Evolutionary conservation across 441 rosid genomes (phyloP), one percentile per base, ranked within the genome.

Genomic region (Adansonia grandidieri): DNA sequence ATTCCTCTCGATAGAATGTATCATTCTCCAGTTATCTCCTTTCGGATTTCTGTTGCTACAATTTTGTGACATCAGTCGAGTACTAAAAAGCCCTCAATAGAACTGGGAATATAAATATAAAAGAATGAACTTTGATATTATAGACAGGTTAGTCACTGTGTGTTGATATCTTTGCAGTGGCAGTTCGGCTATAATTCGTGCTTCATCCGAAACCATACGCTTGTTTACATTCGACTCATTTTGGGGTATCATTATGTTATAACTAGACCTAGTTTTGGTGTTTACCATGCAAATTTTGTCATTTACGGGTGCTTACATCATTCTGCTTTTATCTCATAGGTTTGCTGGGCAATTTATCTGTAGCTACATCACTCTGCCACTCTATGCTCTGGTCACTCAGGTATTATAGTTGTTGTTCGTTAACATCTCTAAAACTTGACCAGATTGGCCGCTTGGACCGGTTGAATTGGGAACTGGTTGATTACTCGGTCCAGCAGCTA

Each of bases 311-410:
- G 65, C 71, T 73, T 54, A 17, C 60, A 9, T 10, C 50, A 45
- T 76, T 72, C 47, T 32, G 19, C 32, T 62, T 37, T 72, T 61
- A 15, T 83, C 74, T 77, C 87, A 71, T 73, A 96, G 99, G 86
- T 93, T 92, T 85, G 82, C 92, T 13, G 97, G 97, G 57, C 95
- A 89, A 62, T 91, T 91, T 74, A 80, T 91, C 22, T 89, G 95
- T 84, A 89, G 95, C 85, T 91, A 91, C 80, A 91, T 91, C 85
- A 91, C 93, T 68, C 77, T 90, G 68, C 92, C 94, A 70, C 86
- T 90, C 13, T 90, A 90, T 81, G 94, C 94, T 53, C 76, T 90
- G 63, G 94, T 86, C 40, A 88, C 94, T 75, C 91, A 90, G 92
- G 94, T 90, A 81, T 58, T 63, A 17, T 13, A 11, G 20, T 65